A percentile compares a stretch with the other conserved stretches of the same genome.
These are phyloP conservation scores for Psidium guajava DNA, from an alignment of 345 rosid genomes.

Conservation along the genomic window DNA sequence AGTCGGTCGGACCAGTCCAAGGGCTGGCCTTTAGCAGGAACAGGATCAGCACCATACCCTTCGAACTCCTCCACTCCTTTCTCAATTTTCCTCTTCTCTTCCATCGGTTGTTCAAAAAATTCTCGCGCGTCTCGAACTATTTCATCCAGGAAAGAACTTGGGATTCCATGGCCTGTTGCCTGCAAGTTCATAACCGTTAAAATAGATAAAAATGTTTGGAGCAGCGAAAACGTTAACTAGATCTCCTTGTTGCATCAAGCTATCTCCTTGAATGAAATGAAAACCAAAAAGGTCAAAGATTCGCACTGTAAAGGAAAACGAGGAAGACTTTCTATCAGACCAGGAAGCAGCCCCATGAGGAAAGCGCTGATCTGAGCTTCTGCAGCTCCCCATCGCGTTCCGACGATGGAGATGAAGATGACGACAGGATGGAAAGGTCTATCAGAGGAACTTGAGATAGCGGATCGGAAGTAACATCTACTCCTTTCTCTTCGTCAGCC, in stretches of 20 bases:
- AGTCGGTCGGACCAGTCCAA: constrained; percentile 49
- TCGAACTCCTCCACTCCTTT: constrained; percentile 30
- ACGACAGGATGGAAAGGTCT: constrained; percentile 18
- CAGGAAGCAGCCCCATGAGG: constrained; percentile 50
- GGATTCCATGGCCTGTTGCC: constrained; percentile 45
- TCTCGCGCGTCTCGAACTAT: constrained; percentile 17
- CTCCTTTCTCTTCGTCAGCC: neutral
- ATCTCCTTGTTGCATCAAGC: neutral
- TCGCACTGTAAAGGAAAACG: neutral
- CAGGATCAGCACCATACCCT: constrained; percentile 50
- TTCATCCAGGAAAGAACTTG: constrained; percentile 20
- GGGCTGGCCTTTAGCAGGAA: constrained; percentile 29
- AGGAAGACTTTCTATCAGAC: neutral
- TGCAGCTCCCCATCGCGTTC: constrained; percentile 14
- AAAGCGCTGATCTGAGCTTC: constrained; percentile 36
- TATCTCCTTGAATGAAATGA: neutral
- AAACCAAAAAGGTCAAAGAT: neutral
- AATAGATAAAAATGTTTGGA: neutral
- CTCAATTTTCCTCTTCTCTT: constrained; percentile 29
- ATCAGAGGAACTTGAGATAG: constrained; percentile 17
- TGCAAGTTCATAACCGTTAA: constrained; percentile 5
- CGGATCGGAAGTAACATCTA: neutral
- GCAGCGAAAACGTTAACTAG: neutral
- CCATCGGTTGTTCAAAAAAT: constrained; percentile 32
- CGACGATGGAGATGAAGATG: constrained; percentile 4